Percentiles rank a stretch among this genome's conserved stretches.
These are phyloP conservation scores for Daldinia decipiens DNA, from an alignment of 495 filamentous ascomycete genomes.

Conservation along the genomic window DNA sequence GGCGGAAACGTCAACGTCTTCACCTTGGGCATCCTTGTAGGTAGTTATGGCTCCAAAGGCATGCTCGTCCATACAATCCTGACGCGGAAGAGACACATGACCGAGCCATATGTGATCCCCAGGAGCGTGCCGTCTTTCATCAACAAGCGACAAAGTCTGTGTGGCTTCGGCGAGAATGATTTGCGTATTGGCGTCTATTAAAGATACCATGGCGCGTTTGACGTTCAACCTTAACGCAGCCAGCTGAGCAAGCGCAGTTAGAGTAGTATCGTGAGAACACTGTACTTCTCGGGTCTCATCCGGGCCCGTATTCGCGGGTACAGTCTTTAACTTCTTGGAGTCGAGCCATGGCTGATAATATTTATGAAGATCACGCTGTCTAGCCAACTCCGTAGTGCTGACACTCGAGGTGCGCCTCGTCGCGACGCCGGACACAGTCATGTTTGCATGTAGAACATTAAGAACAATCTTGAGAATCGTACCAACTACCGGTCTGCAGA, in stretches of 20 bases:
- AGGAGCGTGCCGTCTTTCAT: slow-evolving; percentile 39
- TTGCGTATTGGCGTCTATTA: slow-evolving; percentile 68
- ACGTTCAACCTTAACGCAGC: slow-evolving; percentile 63
- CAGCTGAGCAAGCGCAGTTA: slow-evolving; percentile 72
- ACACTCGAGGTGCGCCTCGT: slow-evolving; percentile 36
- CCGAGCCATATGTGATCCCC: slow-evolving; percentile 46
- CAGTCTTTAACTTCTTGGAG: slow-evolving; percentile 34
- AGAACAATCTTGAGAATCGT: background rate
- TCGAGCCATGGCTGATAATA: slow-evolving; percentile 46
- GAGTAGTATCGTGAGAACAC: slow-evolving; percentile 63
- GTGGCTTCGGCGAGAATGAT: slow-evolving; percentile 74
- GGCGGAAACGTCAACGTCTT: slow-evolving; percentile 23
- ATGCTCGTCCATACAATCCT: slow-evolving; percentile 42
- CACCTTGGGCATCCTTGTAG: slow-evolving; percentile 25
- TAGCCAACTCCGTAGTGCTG: slow-evolving; percentile 34
- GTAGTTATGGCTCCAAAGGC: slow-evolving; percentile 28
- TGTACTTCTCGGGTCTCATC: slow-evolving; percentile 6
- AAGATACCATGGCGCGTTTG: slow-evolving; percentile 66
- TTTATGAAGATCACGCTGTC: slow-evolving; percentile 41
- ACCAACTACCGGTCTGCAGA: background rate
- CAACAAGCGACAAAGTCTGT: slow-evolving; percentile 58
- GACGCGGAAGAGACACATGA: slow-evolving; percentile 40
- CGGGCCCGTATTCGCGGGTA: slow-evolving; percentile 30
- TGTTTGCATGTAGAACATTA: slow-evolving; percentile 11
- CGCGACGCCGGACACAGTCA: slow-evolving; percentile 13